phyloP scores from a whole-genome alignment of 768 basidiomycete species.

The Boletus edulis region DNA sequence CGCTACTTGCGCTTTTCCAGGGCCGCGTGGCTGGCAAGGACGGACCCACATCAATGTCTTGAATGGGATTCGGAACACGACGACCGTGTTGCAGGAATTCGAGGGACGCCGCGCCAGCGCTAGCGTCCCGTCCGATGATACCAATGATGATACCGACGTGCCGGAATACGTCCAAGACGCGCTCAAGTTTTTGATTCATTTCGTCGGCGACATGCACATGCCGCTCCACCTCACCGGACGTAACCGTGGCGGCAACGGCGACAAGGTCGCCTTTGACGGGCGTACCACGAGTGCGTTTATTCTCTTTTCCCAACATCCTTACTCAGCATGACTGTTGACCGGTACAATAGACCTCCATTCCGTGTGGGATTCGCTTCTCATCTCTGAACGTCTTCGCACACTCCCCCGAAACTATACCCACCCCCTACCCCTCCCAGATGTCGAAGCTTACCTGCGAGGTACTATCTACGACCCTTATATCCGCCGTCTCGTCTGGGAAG shows the following conservation, averaged over 20 bases:
- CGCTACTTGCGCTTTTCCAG: conserved; percentile 74
- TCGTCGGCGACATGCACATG: conserved; percentile 90
- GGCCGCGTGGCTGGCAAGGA: conserved; percentile 70
- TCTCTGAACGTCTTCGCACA: conserved; percentile 80
- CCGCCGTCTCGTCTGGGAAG: conserved; percentile 88
- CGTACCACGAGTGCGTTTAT: conserved; percentile 61
- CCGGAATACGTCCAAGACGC: conserved; percentile 63
- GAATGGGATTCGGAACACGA: conserved; percentile 75
- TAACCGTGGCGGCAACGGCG: conserved; percentile 84
- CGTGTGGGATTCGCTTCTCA: conserved; percentile 84
- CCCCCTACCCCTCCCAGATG: conserved; percentile 63
- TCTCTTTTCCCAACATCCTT: neutral
- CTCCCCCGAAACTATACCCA: conserved; percentile 74
- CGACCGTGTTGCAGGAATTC: conserved; percentile 55
- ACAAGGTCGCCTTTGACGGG: conserved; percentile 71
- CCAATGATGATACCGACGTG: conserved; percentile 19
- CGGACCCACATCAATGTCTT: conserved; percentile 61
- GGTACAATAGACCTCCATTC: conserved; percentile 67
- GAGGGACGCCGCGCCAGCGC: conserved; percentile 20
- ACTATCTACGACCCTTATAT: conserved; percentile 88
- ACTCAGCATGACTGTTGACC: no score
- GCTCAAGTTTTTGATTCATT: conserved; percentile 91
- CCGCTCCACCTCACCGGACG: conserved; percentile 90
- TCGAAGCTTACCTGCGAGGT: conserved; percentile 68
- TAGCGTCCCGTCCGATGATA: neutral